Evolutionary conservation across 352 stramenopile species (phyloP), one percentile per base, ranked within the genome.

Genomic region (Globisporangium barbulae): DNA sequence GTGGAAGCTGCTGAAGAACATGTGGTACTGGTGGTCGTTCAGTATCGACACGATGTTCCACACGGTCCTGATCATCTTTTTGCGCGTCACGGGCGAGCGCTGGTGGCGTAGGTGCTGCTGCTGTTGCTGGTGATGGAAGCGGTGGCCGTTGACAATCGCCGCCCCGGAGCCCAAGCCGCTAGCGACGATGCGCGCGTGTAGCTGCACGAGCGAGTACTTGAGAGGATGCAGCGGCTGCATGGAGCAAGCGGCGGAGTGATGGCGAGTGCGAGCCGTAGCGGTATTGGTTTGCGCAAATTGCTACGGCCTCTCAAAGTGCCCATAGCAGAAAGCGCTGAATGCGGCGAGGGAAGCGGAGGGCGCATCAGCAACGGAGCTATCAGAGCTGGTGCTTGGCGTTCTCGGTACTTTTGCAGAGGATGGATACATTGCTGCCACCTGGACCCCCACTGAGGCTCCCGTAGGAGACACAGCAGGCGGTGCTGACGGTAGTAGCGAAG

Each of bases 21-120:
- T 84, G 69, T 95, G 87, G 65, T 94, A 94, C 75, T 90, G 78
- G 49, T 81, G 83, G 63, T 95, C 85, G 57, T 93, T 77, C 21
- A 95, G 71, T 63, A 95, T 74, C 25, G 81, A 89, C 28, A 91
- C 85, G 47, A 95, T 89, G 67, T 95, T 95, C 81, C 85, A 92
- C 48, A 85, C 87, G 28, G 80, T 78, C 31, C 85, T 93, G 60
- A 93, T 81, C 33, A 95, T 82, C 64, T 88, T 85, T 44, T 93
- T 80, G 31, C 85, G 85, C 68, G 87, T 64, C 13, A 85, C 77
- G 1, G 79, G 70, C 35, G 68, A 58, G 53, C 64, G 63, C 55
- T 75, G 59, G 3, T 67, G 54, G 28, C 53, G 67, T 21, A 41
- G 19, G 7, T 48, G 39, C 56, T 68, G 63, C 44, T 66, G 61